Conservation (phyloP, 179 eudicot species). For the Spinacia oleracea region DNA sequence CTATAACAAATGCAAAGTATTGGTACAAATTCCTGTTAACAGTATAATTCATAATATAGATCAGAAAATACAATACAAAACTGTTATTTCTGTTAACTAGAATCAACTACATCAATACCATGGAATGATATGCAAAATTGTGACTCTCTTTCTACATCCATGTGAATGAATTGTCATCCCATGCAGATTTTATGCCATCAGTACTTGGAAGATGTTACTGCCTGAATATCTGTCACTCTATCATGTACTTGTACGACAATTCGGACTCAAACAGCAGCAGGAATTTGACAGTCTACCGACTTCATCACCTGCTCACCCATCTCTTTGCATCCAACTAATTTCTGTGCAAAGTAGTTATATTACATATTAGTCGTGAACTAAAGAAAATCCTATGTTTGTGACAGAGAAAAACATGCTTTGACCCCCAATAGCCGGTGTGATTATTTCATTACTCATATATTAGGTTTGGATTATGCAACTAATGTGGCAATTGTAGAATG, state of each 20-base stretch:
- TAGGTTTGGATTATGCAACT: background rate
- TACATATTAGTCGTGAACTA: slow-evolving; percentile 3
- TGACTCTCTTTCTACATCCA: background rate
- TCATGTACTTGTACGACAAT: slow-evolving; percentile 2
- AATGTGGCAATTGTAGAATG: background rate
- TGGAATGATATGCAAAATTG: background rate
- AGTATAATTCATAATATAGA: background rate
- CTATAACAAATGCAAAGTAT: background rate
- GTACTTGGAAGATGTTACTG: background rate
- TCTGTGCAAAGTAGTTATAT: slow-evolving; percentile 42
- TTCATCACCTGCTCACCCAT: slow-evolving; percentile 91
- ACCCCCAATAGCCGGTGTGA: background rate
- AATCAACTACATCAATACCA: background rate
- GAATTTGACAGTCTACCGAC: slow-evolving; percentile 59
- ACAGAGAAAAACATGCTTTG: background rate
- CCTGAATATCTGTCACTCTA: background rate
- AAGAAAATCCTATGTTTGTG: background rate
- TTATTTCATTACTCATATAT: background rate
- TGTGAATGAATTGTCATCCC: background rate
- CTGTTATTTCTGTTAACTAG: background rate
- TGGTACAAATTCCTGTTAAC: background rate
- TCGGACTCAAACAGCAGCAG: slow-evolving; percentile 42
- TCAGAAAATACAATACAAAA: background rate
- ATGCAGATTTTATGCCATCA: background rate
- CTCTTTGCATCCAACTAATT: slow-evolving; percentile 94